Conservation (phyloP, 768 basidiomycete genomes). For the Boletus patriciae region DNA sequence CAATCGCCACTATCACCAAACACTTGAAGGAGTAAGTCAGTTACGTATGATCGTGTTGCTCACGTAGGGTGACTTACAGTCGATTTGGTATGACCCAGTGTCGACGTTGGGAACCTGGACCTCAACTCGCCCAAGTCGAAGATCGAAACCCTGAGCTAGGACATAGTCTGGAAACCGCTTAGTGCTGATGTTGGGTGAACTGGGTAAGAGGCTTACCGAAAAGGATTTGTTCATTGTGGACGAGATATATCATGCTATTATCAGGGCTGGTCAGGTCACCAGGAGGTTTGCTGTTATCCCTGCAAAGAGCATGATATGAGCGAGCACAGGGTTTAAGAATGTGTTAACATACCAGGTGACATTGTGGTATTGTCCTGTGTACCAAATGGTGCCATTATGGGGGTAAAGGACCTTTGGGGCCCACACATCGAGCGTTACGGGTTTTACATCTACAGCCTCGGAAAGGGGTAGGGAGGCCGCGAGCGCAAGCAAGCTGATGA, state of each 20-base stretch:
- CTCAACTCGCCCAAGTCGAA: constrained; percentile 26
- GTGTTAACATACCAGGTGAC: constrained; percentile 31
- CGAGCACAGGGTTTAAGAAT: neutral
- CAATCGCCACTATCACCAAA: constrained; percentile 36
- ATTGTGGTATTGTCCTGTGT: neutral
- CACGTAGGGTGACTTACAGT: constrained; percentile 25
- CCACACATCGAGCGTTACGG: constrained; percentile 23
- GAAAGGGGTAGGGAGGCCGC: constrained; percentile 12
- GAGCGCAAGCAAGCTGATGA: constrained; percentile 13
- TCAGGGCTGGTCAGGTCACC: constrained; percentile 35
- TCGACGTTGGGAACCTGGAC: constrained; percentile 33
- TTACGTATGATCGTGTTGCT: neutral
- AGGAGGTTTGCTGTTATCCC: constrained; percentile 33
- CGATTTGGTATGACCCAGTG: constrained; percentile 34
- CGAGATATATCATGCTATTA: constrained; percentile 29
- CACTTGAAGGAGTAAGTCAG: constrained; percentile 25
- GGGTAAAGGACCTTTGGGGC: constrained; percentile 30
- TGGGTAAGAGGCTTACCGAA: constrained; percentile 22
- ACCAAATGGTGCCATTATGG: neutral
- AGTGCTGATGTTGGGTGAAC: neutral
- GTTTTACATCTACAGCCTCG: neutral
- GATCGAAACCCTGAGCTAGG: constrained; percentile 30
- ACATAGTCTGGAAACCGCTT: constrained; percentile 1
- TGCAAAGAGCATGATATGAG: constrained; percentile 9
- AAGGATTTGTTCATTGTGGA: constrained; percentile 21